Percentiles rank a stretch among this genome's conserved stretches.
phyloP scores from a whole-genome alignment of 108 stramenopile species.

The Discostella stelligeroides region DNA sequence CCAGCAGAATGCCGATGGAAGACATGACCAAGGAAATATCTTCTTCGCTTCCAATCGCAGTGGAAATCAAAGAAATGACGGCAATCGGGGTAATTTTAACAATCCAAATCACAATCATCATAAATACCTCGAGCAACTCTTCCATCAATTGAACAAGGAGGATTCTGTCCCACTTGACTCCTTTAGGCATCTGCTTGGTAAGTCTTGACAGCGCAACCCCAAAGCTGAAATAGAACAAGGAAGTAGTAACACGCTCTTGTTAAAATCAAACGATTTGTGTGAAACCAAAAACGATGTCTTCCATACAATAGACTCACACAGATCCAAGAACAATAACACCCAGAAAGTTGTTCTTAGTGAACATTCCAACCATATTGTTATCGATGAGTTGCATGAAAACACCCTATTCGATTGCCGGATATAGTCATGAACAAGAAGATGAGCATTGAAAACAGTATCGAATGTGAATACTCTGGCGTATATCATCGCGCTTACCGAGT shows the following conservation, averaged over 20 bases:
- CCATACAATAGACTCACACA: neutral
- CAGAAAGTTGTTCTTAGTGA: slow-evolving; percentile 37
- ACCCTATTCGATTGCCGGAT: slow-evolving; percentile 15
- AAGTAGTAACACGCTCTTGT: neutral
- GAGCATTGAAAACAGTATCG: slow-evolving; percentile 9
- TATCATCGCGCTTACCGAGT: neutral
- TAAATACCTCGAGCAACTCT: slow-evolving; percentile 38
- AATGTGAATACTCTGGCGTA: slow-evolving; percentile 3
- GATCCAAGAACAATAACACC: slow-evolving; percentile 42
- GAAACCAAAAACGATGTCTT: neutral
- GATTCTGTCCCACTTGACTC: slow-evolving; percentile 24
- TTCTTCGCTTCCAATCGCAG: slow-evolving; percentile 37
- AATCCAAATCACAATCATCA: slow-evolving; percentile 40
- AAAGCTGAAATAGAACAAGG: neutral
- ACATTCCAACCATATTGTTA: slow-evolving; percentile 38
- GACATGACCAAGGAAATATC: slow-evolving; percentile 18
- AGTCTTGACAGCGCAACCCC: slow-evolving; percentile 22
- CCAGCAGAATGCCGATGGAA: slow-evolving; percentile 38
- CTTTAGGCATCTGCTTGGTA: slow-evolving; percentile 7
- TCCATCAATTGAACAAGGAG: slow-evolving; percentile 26
- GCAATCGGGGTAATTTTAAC: slow-evolving; percentile 40
- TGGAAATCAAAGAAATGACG: slow-evolving; percentile 42
- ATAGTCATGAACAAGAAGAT: neutral
- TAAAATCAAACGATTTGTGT: neutral
- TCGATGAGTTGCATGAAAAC: slow-evolving; percentile 48